These are phyloP conservation scores for Lichina pygmaea DNA, from an alignment of 495 filamentous ascomycete genomes.

Conservation along the genomic window DNA sequence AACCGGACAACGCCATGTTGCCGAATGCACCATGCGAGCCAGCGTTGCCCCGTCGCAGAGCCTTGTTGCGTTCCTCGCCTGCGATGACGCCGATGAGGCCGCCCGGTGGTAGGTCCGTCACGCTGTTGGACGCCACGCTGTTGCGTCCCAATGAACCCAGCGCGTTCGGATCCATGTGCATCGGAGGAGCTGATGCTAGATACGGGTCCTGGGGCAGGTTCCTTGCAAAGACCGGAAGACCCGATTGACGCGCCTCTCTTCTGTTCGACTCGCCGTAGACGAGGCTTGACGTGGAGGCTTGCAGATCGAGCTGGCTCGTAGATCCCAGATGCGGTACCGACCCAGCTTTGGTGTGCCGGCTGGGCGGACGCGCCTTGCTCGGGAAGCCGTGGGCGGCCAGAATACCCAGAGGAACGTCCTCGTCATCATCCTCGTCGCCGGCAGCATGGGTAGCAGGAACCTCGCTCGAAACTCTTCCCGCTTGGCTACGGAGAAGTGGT, in stretches of 20 bases:
- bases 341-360: conserved; percentile 16
- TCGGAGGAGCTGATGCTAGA: conserved; percentile 16
- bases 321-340: conserved; percentile 24
- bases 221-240: conserved; percentile 60
- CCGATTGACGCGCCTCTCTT: conserved; percentile 16
- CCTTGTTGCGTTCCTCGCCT: conserved; percentile 49
- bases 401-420: conserved; percentile 71
- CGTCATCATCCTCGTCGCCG: conserved; percentile 49
- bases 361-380: conserved; percentile 53
- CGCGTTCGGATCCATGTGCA: conserved; percentile 10
- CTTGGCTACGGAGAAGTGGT: no score
- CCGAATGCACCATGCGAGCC: not conserved
- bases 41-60: conserved; percentile 49
- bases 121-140: conserved; percentile 10
- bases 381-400: conserved; percentile 85
- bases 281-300: conserved; percentile 10
- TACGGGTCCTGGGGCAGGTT: conserved; percentile 78
- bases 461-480: conserved; percentile 9
- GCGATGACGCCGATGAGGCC: conserved; percentile 85
- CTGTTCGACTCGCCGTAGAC: conserved; percentile 13
- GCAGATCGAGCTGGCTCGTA: conserved; percentile 6
- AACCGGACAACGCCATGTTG: not conserved
- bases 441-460: conserved; percentile 6
- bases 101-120: conserved; percentile 23
- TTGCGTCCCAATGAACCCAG: conserved; percentile 29